A percentile compares a stretch with the other conserved stretches of the same genome.
phyloP scores from a whole-genome alignment of 805 yeast genomes.

The Ogataea allantospora region DNA sequence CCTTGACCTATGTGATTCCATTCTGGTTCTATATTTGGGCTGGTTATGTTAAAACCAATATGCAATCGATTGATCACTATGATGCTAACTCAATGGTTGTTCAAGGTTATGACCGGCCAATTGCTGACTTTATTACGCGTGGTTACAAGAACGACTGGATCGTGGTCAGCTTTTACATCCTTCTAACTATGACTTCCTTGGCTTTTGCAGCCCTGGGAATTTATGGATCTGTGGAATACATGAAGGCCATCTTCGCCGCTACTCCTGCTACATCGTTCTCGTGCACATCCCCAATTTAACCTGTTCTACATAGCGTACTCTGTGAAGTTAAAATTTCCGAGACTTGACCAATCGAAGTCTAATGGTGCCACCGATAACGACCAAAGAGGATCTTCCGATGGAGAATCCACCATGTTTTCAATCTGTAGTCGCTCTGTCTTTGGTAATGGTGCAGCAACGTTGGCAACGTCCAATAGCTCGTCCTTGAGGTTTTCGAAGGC shows the following conservation, averaged over 20 bases:
- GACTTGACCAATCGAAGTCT: slow-evolving; percentile 6
- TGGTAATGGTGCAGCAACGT: slow-evolving; percentile 18
- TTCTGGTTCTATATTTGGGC: slow-evolving; percentile 24
- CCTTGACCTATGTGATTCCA: slow-evolving; percentile 31
- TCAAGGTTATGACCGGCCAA: slow-evolving; percentile 4
- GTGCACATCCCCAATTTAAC: slow-evolving; percentile 29
- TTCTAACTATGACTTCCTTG: slow-evolving; percentile 26
- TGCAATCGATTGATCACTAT: slow-evolving; percentile 5
- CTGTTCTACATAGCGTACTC: background rate
- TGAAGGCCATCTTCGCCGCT: slow-evolving; percentile 26
- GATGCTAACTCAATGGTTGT: slow-evolving; percentile 5
- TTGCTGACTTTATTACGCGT: background rate
- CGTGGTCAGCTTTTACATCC: slow-evolving; percentile 19
- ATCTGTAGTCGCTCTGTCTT: slow-evolving; percentile 13
- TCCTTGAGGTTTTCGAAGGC: slow-evolving; percentile 20
- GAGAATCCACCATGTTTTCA: slow-evolving; percentile 9
- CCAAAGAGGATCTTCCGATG: slow-evolving; percentile 1
- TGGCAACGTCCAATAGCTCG: slow-evolving; percentile 19
- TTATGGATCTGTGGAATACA: slow-evolving; percentile 29
- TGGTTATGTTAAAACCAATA: slow-evolving; percentile 19
- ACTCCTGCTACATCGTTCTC: slow-evolving; percentile 33
- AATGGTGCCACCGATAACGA: background rate
- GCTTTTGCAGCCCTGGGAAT: slow-evolving; percentile 33
- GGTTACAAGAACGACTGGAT: slow-evolving; percentile 23
- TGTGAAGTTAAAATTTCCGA: slow-evolving; percentile 4